Base-by-base conservation (phyloP, 306 rosid genomes). In the Prunus davidiana region DNA sequence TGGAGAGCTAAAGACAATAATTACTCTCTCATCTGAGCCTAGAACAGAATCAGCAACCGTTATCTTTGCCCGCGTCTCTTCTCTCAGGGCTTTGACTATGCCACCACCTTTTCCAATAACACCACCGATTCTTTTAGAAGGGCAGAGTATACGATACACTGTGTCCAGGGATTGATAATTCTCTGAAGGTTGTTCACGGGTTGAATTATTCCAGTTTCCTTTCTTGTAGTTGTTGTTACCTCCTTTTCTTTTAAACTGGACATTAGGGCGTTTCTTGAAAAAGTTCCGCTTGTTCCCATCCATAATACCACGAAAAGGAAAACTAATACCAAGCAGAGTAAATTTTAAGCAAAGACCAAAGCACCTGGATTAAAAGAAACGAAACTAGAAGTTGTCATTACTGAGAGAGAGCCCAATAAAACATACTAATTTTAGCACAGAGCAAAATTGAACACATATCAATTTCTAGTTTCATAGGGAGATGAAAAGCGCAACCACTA, bases 101-200 rank as follows among this genome's bases (percentile, higher is more conserved):
- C 67, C 41, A 11, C 87, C 87, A 43, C 84, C 87, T 63, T 62
- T 83, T 3, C 87, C 81, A 75, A 83, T 79, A 2, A 79, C 87
- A 65, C 84, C 80, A 1, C 87, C 84, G 52, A 83, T 76, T 55
- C 79, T 83, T 16, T 76, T 79, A 49, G 79, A 71, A 30, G 87
- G 84, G 63, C 84, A 79, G 27, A 83, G 76, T 57, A 75, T 56
- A 64, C 84, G 81, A 51, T 83, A 83, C 55, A 79, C 79, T 2
- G 81, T 83, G 12, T 83, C 79, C 3, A n/a, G 43, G 19, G 78
- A 25, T 8, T 79, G 72, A 66, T 76, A 75, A 82, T 63, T 58
- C 24, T 64, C 81, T 20, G 13, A 71, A 65, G 43, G 60, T 51
- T 76, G 69, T 41, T 83, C 68, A 0, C 19, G 55, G 43, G 34